Evolutionary conservation across 371 early-diverging fungal genomes (phyloP).

Genomic region (Gilbertella persicaria): DNA sequence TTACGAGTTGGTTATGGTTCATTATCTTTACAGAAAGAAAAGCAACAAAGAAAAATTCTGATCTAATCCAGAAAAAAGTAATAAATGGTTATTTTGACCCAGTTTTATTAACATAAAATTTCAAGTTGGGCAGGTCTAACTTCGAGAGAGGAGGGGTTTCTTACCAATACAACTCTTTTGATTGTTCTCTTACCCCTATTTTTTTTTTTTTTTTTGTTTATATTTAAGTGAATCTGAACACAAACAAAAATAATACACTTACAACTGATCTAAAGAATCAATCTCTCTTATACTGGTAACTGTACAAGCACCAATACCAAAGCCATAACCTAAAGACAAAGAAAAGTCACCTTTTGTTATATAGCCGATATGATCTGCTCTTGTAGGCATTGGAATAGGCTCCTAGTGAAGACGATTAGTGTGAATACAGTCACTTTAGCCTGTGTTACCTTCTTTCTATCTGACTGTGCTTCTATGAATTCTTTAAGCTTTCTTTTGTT

Average conservation of each 20-base stretch:
- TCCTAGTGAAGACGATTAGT: slow-evolving; percentile 3
- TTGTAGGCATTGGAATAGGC: slow-evolving; percentile 7
- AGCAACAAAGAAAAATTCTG: too few species aligned
- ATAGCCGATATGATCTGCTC: slow-evolving; percentile 62
- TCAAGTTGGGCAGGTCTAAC: slow-evolving; percentile 53
- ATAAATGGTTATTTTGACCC: too few species aligned
- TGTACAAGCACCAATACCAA: slow-evolving; percentile 63
- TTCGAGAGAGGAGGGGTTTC: slow-evolving; percentile 47
- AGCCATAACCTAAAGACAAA: slow-evolving; percentile 62
- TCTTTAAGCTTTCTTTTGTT: slow-evolving; percentile 17
- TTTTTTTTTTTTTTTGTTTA: neutral
- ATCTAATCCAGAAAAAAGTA: slow-evolving; percentile 1
- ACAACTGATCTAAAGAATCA: slow-evolving; percentile 31
- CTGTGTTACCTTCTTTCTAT: slow-evolving; percentile 11
- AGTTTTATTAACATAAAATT: slow-evolving; percentile 3
- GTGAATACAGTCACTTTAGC: neutral
- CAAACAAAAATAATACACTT: slow-evolving; percentile 4
- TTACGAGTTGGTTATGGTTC: too few species aligned
- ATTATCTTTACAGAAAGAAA: too few species aligned
- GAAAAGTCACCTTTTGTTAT: slow-evolving; percentile 74
- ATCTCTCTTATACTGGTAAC: slow-evolving; percentile 35
- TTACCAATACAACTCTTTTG: slow-evolving; percentile 53
- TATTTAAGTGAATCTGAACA: neutral
- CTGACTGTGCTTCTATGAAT: neutral
- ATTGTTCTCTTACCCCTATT: slow-evolving; percentile 37